Base-by-base conservation (phyloP, 768 basidiomycete species). In the Daedaleopsis sinensis region DNA sequence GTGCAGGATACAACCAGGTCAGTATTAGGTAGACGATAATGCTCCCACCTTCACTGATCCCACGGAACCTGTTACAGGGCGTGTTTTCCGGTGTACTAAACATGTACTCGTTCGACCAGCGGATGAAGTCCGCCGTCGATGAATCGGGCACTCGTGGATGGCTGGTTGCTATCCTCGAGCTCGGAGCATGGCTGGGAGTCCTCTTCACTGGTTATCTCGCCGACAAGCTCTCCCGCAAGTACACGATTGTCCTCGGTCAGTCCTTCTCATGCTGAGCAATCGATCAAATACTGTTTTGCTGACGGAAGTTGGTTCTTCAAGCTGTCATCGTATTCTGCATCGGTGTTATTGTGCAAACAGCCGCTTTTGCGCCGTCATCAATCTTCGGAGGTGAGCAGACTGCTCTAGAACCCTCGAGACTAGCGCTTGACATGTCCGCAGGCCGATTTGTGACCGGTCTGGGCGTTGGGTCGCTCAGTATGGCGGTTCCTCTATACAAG, bases 401-500 rank as follows among this genome's bases (percentile, higher is more conserved):
- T 36, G 32, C 24, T 55, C 24, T n/a, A 7, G 24, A 21, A 46
- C 46, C 24, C 21, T 18, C 35, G 10, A 12, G 5, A 32, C 23
- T 16, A 38, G 23, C 18, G 9, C 13, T 8, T 50, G 46, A 48
- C 11, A 47, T 23, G 16, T n/a, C 16, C 18, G 18, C 61, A 74
- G 79, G 90, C 55, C 85, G 91, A 27, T 91, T 90, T 66, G 74
- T 93, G 55, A 91, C 89, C 53, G 91, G 91, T 80, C 74, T 92
- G 48, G 91, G 90, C 52, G 89, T 93, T 18, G 91, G 91, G 12
- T 89, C 90, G 3, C 76, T 93, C 21, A 89, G 87, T 66, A 91
- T 91, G 89, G 82, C 83, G n/a, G 90, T 93, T 12, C 91, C 91
- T 1, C 79, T 93, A 39, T 91, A 90, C 79, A 92, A 92, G 72